Base-by-base conservation (phyloP, 2,329 filamentous ascomycete species). In the Emmonsiellopsis sp. region DNA sequence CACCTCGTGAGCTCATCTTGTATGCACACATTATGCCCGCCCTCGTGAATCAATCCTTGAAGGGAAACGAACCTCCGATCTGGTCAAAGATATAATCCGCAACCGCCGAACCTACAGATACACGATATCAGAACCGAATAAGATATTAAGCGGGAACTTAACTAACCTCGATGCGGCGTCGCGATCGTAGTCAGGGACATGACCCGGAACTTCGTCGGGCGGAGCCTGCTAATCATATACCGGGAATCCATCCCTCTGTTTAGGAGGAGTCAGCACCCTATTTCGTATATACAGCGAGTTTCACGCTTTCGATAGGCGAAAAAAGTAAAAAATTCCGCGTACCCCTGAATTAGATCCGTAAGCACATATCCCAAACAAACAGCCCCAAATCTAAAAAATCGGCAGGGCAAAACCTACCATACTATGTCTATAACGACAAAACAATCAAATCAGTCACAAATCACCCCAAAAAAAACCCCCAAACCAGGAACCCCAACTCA, bases 151-250 rank as follows among this genome's bases (percentile, higher is more conserved):
- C 14, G 5, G 10, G 11, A 2, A 37, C 3, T 6, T 8, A 13
- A 56, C 63, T 37, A 45, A 78, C 78, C 71, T 67, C 76, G 68
- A 68, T 85, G 82, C 1, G 82, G 82, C 11, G 78, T 80, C 2
- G 81, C 80, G 54, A 85, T 77, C 0, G 82, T 84, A 0, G 82
- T 84, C 58, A 85, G 65, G 0, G 81, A 84, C 39, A 90, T 76
- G 55, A 95, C 87, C 64, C 88, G 88, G 58, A 95, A 88, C 49
- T 84, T 80, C 2, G 71, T 70, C 8, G 80, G 80, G 49, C 75
- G 73, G 21, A 84, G 67, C 42, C 70, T 74, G 55, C 78, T 82
- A 59, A 85, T 81, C 79, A 85, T 83, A 60, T 83, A 83, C 54
- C 82, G 74, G 34, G 82, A 75, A 63, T 85, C 82, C 49, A 85